Base-by-base conservation (phyloP, 306 rosid species). In the Gleditsia sinensis region DNA sequence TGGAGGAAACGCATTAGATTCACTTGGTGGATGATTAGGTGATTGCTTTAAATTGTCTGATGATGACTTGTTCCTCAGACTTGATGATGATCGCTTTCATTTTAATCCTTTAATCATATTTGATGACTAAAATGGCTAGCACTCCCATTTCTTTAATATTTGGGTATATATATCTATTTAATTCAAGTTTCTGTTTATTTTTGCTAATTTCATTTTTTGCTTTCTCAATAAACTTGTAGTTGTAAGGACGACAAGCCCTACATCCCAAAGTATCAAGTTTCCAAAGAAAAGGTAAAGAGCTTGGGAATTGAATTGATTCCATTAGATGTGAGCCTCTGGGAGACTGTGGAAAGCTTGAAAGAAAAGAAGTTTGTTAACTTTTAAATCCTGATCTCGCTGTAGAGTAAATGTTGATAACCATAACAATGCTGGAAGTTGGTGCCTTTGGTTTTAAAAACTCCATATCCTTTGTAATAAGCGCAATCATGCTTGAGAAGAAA, bases 291-390 rank as follows among this genome's bases (percentile, higher is more conserved):
- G 48, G 9, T 28, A 36, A 61, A 42, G 9, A 36, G 28, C 14
- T 36, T 61, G 45, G 48, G 48, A 11, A 61, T 61, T 61, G 67
- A 61, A 17, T 61, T 61, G 17, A 61, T 36, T 36, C 24, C 67
- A 23, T 24, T 61, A 4, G 48, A 34, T 19, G 28, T 0, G 0
- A 61, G 67, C 13, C 2, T 61, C 9, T 34, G 28, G 67, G 67
- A 61, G 42, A 33, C 67, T 1, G 17, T 61, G 67, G 67, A 61
- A 36, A 61, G 67, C 48, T 19, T 61, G 28, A 61, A 9, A 20
- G 67, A 61, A 17, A 61, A 61, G 16, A 61, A 61, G 8, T 34
- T 61, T 23, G 42, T 61, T 10, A 17, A 34, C 20, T 61, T 34
- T 61, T 61, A 34, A 59, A n/a, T 1, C 17, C 21, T 32, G 12